Conservation (phyloP, 768 basidiomycete genomes). For the Trametes elegans region DNA sequence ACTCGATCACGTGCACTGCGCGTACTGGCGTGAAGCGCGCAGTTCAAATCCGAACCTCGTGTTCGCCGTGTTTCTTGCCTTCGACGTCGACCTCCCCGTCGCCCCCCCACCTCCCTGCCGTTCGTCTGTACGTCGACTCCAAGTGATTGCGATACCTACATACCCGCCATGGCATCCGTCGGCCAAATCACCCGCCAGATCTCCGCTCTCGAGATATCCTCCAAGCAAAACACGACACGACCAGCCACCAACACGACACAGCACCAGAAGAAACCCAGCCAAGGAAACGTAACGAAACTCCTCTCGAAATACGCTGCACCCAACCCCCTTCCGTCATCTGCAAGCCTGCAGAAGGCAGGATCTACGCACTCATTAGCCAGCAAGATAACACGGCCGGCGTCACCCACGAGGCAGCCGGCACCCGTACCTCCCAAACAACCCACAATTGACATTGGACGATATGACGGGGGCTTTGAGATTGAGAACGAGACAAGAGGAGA, state of each 20-base stretch:
- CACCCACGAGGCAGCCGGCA: slow-evolving; percentile 24
- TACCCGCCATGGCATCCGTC: slow-evolving; percentile 44
- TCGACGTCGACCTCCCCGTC: slow-evolving; percentile 14
- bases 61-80: slow-evolving; percentile 5
- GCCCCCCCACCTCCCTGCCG: background rate
- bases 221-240: slow-evolving; percentile 42
- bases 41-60: slow-evolving; percentile 20
- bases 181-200: slow-evolving; percentile 62
- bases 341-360: slow-evolving; percentile 21
- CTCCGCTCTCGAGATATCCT: slow-evolving; percentile 62
- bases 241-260: slow-evolving; percentile 32
- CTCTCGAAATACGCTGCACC: slow-evolving; percentile 74
- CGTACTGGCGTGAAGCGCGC: slow-evolving; percentile 12
- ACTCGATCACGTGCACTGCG: slow-evolving; percentile 17
- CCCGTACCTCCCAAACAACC: slow-evolving; percentile 11
- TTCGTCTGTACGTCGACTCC: background rate
- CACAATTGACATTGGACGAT: slow-evolving; percentile 76
- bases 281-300: slow-evolving; percentile 64
- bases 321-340: slow-evolving; percentile 38
- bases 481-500: slow-evolving; percentile 84
- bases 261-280: slow-evolving; percentile 53
- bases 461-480: slow-evolving; percentile 95
- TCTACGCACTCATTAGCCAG: slow-evolving; percentile 19
- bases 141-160: slow-evolving; percentile 13
- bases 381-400: slow-evolving; percentile 24